phyloP scores from a whole-genome alignment of 192 early-diverging fungal genomes.

The Rhizophagus clarus region DNA sequence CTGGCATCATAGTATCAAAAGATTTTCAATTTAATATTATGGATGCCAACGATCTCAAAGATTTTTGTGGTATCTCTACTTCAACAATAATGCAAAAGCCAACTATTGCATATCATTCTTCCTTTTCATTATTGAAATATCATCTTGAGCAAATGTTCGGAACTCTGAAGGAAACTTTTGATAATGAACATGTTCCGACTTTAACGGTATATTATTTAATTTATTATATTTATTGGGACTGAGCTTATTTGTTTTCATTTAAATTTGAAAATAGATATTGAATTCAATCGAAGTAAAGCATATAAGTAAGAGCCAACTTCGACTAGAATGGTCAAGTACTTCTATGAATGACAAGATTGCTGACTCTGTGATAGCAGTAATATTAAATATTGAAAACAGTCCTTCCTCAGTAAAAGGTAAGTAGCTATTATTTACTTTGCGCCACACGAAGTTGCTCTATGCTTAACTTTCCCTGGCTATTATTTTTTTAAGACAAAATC shows the following conservation, averaged over 20 bases:
- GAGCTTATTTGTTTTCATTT: conserved; percentile 7
- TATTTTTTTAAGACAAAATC: no score
- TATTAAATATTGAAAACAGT: conserved; percentile 82
- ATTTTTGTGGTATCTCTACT: conserved; percentile 78
- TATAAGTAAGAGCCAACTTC: conserved; percentile 56
- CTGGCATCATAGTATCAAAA: conserved; percentile 84
- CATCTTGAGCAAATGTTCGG: conserved; percentile 98
- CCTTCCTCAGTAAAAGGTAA: conserved; percentile 84
- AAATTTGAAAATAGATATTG: conserved; percentile 35
- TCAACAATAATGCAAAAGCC: conserved; percentile 80
- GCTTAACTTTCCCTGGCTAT: no score
- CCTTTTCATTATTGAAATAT: conserved; percentile 79
- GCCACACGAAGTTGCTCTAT: no score
- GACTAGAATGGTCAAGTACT: conserved; percentile 91
- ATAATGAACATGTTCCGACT: conserved; percentile 36
- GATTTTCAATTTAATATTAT: conserved; percentile 92
- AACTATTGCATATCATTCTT: conserved; percentile 72
- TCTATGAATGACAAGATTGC: conserved; percentile 95
- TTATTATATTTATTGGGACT: neutral
- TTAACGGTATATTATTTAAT: conserved; percentile 35
- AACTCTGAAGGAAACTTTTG: conserved; percentile 52
- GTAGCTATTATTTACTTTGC: no score
- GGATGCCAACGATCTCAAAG: conserved; percentile 75
- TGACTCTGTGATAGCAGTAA: conserved; percentile 86
- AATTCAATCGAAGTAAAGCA: conserved; percentile 77